Conservation (phyloP, 371 early-diverging fungal genomes). For the Amoeboaphelidium occidentale region DNA sequence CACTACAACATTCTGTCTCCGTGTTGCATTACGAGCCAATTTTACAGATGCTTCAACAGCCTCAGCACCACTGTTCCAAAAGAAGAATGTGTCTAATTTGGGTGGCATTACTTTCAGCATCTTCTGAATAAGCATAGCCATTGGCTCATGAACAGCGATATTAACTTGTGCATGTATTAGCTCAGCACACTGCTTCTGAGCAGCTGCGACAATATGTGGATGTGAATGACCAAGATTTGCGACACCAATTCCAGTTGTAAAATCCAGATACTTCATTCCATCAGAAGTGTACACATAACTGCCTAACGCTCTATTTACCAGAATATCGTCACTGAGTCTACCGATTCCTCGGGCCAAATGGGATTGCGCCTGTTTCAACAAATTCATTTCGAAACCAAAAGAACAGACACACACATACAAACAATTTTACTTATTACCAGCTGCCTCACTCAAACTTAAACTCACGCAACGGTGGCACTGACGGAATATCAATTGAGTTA, state of each 20-base stretch:
- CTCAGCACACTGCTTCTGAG: slow-evolving; percentile 25
- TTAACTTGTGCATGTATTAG: slow-evolving; percentile 26
- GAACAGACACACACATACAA: no score
- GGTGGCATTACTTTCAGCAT: slow-evolving; percentile 22
- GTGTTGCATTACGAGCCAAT: slow-evolving; percentile 27
- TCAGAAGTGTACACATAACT: slow-evolving; percentile 19
- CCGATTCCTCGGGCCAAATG: no score
- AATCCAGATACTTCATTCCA: slow-evolving; percentile 26
- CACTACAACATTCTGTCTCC: slow-evolving; percentile 23
- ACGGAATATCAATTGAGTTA: no score
- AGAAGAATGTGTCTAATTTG: slow-evolving; percentile 24
- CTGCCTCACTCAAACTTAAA: no score
- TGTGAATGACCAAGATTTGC: slow-evolving; percentile 19
- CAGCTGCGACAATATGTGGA: slow-evolving; percentile 31
- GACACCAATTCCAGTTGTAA: slow-evolving; percentile 29
- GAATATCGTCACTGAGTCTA: no score
- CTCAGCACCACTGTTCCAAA: slow-evolving; percentile 29
- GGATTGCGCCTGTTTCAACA: no score
- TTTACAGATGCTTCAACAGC: slow-evolving; percentile 30
- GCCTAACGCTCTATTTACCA: slow-evolving; percentile 6
- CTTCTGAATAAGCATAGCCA: slow-evolving; percentile 21
- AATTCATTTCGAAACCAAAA: no score
- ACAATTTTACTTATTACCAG: no score
- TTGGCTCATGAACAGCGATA: slow-evolving; percentile 24
- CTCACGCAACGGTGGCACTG: no score